Evolutionary conservation across 495 filamentous ascomycete species (phyloP), one percentile per base, ranked within the genome.

Genomic region (Penicillium bialowiezense): DNA sequence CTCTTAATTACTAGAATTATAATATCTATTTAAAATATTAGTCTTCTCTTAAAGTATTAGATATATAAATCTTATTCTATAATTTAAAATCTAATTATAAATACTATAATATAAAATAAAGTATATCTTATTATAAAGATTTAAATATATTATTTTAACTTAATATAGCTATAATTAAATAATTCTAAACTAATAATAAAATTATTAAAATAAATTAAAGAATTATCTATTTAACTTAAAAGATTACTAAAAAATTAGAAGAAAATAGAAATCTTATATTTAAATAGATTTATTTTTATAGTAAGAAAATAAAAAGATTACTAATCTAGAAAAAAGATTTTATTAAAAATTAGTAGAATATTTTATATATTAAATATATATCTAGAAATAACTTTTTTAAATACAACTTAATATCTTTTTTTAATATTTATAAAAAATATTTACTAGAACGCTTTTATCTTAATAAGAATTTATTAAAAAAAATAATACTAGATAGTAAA

Each of bases 21-120:
- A n/a, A n/a, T n/a, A n/a, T 42, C 8, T 60, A 54, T 35, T 20
- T 64, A 5, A 64, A 60, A 49, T 64, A 64, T 32, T 43, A 60
- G 32, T 42, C 54, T 38, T 13, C 35, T 23, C 42, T 60, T 0
- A 60, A 60, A 29, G 36, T 46, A 4, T 42, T 64, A 20, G 60
- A 64, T 44, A 46, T 64, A 3, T 29, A 55, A 24, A 56, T 56
- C 10, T 15, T 60, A 33, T 50, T 48, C 19, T 54, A 53, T 51
- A 40, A 56, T 15, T 31, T 64, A 24, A 56, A 60, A 21, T 52
- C 54, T 26, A 46, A 63, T 28, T 59, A 55, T 32, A 41, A 59
- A 48, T 57, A 34, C 18, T 54, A 41, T n/a, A 34, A 58, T 20
- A 63, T 63, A 34, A 54, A 63, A 47, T 44, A 51, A 41, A 63